These are phyloP conservation scores for Priceomyces haplophilus DNA, from an alignment of 805 yeast species.

Conservation along the genomic window DNA sequence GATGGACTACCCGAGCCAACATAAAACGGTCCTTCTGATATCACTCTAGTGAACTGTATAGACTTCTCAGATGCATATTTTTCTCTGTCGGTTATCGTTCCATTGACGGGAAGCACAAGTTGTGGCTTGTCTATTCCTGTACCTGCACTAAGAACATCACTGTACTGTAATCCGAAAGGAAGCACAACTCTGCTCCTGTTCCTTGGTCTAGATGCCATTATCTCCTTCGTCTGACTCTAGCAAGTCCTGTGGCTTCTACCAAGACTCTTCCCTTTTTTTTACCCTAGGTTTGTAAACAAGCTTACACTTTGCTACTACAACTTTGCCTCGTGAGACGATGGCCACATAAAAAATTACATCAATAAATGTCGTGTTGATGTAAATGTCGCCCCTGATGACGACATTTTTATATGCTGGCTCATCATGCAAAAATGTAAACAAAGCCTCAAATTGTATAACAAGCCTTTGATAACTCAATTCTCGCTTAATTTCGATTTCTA, in stretches of 20 bases:
- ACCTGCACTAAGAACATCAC: conserved; percentile 47
- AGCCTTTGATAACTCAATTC: neutral
- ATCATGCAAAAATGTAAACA: conserved; percentile 5
- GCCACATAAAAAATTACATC: conserved; percentile 1
- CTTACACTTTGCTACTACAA: neutral
- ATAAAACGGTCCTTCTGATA: conserved; percentile 65
- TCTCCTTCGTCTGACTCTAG: neutral
- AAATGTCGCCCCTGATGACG: conserved; percentile 4
- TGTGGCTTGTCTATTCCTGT: conserved; percentile 39
- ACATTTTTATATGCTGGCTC: conserved; percentile 6
- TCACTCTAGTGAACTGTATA: conserved; percentile 49
- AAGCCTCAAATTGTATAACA: conserved; percentile 2
- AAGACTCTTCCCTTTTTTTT: too few species aligned
- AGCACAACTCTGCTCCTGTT: conserved; percentile 45
- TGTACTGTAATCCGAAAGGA: conserved; percentile 73
- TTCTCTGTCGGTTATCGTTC: conserved; percentile 52
- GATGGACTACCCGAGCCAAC: conserved; percentile 46
- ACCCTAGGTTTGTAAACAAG: too few species aligned
- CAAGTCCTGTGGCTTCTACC: neutral
- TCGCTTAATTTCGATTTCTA: neutral
- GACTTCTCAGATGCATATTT: conserved; percentile 51
- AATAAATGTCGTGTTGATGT: neutral
- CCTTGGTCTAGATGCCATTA: conserved; percentile 57
- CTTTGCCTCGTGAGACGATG: neutral
- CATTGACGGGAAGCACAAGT: conserved; percentile 62